phyloP scores from a whole-genome alignment of 768 basidiomycete genomes.

The Calocybe cyanea region DNA sequence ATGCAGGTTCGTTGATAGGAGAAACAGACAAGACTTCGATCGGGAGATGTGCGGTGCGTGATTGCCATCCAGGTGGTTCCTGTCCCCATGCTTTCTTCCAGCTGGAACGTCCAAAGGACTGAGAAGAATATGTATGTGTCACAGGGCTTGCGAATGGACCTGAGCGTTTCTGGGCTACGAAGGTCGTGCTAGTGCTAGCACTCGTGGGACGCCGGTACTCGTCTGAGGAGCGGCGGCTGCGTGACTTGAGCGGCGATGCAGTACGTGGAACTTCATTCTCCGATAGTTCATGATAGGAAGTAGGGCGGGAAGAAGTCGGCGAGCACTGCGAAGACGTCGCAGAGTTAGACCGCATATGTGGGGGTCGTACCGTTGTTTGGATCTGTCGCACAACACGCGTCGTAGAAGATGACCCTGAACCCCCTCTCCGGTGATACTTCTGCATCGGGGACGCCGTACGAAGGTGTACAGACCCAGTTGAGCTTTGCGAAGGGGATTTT shows the following conservation, averaged over 20 bases:
- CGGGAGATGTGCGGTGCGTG: conserved; percentile 60
- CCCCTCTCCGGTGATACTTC: conserved; percentile 72
- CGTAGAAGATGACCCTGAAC: conserved; percentile 66
- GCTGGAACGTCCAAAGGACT: conserved; percentile 59
- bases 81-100: conserved; percentile 91
- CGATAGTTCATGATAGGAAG: conserved; percentile 73
- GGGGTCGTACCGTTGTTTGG: conserved; percentile 30
- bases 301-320: conserved; percentile 68
- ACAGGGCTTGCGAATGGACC: conserved; percentile 66
- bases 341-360: conserved; percentile 73
- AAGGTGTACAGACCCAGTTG: conserved; percentile 61
- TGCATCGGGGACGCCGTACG: conserved; percentile 79
- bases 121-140: conserved; percentile 30
- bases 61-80: conserved; percentile 84
- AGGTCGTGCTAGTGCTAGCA: conserved; percentile 46
- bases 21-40: conserved; percentile 77
- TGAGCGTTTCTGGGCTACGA: conserved; percentile 78
- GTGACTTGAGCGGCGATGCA: conserved; percentile 58
- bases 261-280: conserved; percentile 65
- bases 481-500: conserved; percentile 76
- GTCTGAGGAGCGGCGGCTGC: conserved; percentile 46
- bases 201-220: conserved; percentile 36
- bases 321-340: conserved; percentile 77
- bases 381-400: conserved; percentile 71
- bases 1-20: conserved; percentile 42